These are phyloP conservation scores for Hibiscus tridactylites DNA, from an alignment of 345 rosid genomes.

Conservation along the genomic window DNA sequence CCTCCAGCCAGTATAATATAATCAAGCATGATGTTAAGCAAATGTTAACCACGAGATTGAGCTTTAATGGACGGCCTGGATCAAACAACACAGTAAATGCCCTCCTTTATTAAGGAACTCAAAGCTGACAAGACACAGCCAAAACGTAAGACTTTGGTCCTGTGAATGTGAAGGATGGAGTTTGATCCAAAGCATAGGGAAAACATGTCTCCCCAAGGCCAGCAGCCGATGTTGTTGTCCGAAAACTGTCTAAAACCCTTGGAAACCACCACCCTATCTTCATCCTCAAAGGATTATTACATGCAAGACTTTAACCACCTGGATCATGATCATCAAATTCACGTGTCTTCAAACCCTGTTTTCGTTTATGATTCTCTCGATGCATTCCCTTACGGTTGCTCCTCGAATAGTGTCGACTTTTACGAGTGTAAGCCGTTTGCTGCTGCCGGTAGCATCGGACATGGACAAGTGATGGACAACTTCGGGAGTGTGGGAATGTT, in stretches of 20 bases:
- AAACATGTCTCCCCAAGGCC: slow-evolving; percentile 13
- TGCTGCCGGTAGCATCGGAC: slow-evolving; percentile 9
- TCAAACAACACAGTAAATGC: slow-evolving; percentile 10
- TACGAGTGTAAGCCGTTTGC: slow-evolving; percentile 54
- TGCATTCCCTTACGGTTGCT: slow-evolving; percentile 25
- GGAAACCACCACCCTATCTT: slow-evolving; percentile 1
- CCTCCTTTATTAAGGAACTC: slow-evolving; percentile 7
- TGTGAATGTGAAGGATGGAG: slow-evolving; percentile 10
- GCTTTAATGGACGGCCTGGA: slow-evolving; percentile 13
- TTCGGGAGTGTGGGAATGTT: slow-evolving; percentile 29
- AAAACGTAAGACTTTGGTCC: neutral
- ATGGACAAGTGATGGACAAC: slow-evolving; percentile 43
- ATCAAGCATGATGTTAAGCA: neutral
- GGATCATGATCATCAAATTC: slow-evolving; percentile 31
- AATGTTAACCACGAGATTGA: slow-evolving; percentile 11
- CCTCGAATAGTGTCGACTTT: slow-evolving; percentile 30
- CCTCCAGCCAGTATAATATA: neutral
- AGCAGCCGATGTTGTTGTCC: slow-evolving; percentile 18
- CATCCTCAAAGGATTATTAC: slow-evolving; percentile 23
- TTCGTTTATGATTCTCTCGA: slow-evolving; percentile 31
- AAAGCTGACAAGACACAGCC: slow-evolving; percentile 2
- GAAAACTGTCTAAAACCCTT: slow-evolving; percentile 21
- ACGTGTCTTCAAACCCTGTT: slow-evolving; percentile 33
- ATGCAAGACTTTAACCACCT: slow-evolving; percentile 54
- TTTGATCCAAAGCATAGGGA: slow-evolving; percentile 10